phyloP scores from a whole-genome alignment of 441 rosid species.

The Erysimum cheiri region DNA sequence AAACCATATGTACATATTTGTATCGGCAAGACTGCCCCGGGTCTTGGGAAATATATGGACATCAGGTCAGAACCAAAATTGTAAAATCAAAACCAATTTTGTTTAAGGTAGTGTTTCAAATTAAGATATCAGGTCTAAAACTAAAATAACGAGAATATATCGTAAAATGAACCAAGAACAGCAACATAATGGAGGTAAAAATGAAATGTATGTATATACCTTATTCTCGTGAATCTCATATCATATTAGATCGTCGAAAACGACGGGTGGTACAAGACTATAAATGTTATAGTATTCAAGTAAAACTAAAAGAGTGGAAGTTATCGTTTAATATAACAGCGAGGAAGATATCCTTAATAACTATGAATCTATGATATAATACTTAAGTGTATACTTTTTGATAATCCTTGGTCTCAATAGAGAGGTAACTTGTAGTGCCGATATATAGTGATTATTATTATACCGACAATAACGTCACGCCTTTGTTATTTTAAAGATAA shows the following conservation, averaged over 20 bases:
- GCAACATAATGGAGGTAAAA: background rate
- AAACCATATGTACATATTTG: background rate
- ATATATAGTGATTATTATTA: constrained; percentile 40
- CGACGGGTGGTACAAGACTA: constrained; percentile 24
- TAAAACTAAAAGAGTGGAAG: constrained; percentile 44
- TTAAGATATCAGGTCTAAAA: background rate
- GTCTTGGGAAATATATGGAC: too few relatives aligned
- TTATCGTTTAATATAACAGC: constrained; percentile 33
- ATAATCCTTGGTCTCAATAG: constrained; percentile 39
- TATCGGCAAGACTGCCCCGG: background rate
- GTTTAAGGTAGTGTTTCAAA: background rate
- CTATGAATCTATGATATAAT: constrained; percentile 17
- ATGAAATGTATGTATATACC: background rate
- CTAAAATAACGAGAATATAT: background rate
- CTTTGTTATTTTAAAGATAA: constrained; percentile 40
- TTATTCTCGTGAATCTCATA: constrained; percentile 5
- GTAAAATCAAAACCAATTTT: background rate
- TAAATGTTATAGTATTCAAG: constrained; percentile 38
- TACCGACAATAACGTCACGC: constrained; percentile 49
- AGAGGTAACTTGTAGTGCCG: constrained; percentile 45
- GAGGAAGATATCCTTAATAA: constrained; percentile 38
- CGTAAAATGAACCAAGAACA: background rate
- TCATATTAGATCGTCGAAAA: constrained; percentile 39
- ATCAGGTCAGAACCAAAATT: too few relatives aligned
- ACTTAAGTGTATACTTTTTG: constrained; percentile 16